A percentile compares a stretch with the other conserved stretches of the same genome.
phyloP scores from a whole-genome alignment of 371 early-diverging fungal species.

The Mortierella sp. region DNA sequence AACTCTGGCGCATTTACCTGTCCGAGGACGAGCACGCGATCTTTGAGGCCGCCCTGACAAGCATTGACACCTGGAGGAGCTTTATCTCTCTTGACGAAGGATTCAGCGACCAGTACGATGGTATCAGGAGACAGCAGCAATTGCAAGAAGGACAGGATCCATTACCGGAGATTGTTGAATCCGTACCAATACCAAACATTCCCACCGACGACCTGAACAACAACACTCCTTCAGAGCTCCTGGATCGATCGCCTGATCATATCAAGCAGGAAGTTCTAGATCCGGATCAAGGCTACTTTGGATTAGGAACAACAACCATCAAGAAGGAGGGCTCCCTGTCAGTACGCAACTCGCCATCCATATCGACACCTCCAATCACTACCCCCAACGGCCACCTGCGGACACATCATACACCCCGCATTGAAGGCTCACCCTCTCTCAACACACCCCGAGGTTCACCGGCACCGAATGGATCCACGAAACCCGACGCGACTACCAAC shows the following conservation, averaged over 20 bases:
- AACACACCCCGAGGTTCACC: constrained; percentile 11
- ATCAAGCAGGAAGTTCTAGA: constrained; percentile 35
- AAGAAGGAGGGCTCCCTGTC: constrained; percentile 43
- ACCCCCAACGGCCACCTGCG: constrained; percentile 30
- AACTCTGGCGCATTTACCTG: constrained; percentile 57
- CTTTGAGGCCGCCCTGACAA: constrained; percentile 60
- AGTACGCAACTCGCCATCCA: constrained; percentile 15
- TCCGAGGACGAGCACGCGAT: constrained; percentile 57
- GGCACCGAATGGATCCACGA: constrained; percentile 11
- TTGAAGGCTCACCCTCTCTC: constrained; percentile 27
- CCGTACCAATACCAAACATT: constrained; percentile 12
- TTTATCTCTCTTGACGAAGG: constrained; percentile 61
- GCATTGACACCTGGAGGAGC: constrained; percentile 63
- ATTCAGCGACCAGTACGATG: constrained; percentile 34
- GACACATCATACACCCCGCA: constrained; percentile 29
- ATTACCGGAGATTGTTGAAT: constrained; percentile 2
- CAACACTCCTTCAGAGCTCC: not conserved
- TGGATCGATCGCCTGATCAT: constrained; percentile 5
- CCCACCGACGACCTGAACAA: constrained; percentile 5
- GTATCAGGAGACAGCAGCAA: constrained; percentile 17
- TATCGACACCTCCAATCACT: constrained; percentile 27
- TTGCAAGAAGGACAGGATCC: not conserved
- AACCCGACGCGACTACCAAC: constrained; percentile 1
- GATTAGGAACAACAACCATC: constrained; percentile 15
- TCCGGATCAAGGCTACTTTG: constrained; percentile 19